These are phyloP conservation scores for Aspergillus thermomutatus DNA, from an alignment of 2,329 filamentous ascomycete genomes.

Conservation along the genomic window DNA sequence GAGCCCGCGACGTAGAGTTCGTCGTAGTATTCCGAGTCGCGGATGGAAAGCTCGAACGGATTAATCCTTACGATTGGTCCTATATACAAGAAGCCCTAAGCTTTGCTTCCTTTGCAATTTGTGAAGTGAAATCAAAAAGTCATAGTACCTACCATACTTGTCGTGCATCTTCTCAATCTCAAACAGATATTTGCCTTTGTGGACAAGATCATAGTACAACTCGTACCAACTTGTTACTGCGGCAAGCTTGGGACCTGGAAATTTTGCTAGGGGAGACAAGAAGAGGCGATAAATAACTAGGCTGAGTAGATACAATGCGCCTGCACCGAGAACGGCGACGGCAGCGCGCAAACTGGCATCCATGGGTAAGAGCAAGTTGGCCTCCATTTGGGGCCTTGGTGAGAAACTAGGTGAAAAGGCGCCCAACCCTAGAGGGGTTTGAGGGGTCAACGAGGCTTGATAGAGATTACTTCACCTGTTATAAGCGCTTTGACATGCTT, in stretches of 20 bases:
- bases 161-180: slow-evolving; percentile 29
- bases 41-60: slow-evolving; percentile 17
- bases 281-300: background rate
- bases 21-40: slow-evolving; percentile 9
- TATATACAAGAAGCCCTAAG: background rate
- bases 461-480: background rate
- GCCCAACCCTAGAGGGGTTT: background rate
- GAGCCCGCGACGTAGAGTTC: background rate
- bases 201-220: slow-evolving; percentile 21
- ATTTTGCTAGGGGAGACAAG: slow-evolving; percentile 3
- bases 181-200: slow-evolving; percentile 24
- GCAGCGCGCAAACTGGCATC: background rate
- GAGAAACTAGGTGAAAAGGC: background rate
- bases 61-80: slow-evolving; percentile 21
- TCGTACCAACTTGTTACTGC: slow-evolving; percentile 19
- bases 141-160: slow-evolving; percentile 22
- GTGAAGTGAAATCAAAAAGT: background rate
- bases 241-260: slow-evolving; percentile 19
- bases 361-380: background rate
- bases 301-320: background rate
- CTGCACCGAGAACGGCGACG: background rate
- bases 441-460: background rate
- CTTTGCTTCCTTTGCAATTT: background rate
- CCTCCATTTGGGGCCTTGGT: background rate
- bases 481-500: background rate